Evolutionary conservation across 305 asterid genomes (phyloP).

Genomic region (Fraxinus velutina): DNA sequence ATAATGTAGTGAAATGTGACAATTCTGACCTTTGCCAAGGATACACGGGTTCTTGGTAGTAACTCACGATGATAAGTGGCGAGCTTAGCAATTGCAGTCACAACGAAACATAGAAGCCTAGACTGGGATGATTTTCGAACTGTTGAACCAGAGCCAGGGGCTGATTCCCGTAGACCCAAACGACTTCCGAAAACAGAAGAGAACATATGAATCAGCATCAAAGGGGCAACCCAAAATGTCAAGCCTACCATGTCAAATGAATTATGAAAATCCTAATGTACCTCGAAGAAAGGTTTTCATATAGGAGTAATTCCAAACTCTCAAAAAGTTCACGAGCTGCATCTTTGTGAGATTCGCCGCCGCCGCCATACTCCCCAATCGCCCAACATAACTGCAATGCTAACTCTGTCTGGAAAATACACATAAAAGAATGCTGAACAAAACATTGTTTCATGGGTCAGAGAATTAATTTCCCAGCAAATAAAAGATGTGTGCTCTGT

Average conservation of each 20-base stretch:
- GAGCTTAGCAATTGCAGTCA: constrained; percentile 89
- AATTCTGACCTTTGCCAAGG: constrained; percentile 69
- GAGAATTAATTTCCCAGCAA: constrained; percentile 15
- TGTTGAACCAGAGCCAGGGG: constrained; percentile 59
- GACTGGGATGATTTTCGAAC: constrained; percentile 74
- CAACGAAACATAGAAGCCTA: constrained; percentile 88
- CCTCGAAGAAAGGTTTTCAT: constrained; percentile 90
- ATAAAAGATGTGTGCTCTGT: constrained; percentile 6
- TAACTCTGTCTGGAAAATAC: constrained; percentile 65
- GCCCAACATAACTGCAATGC: constrained; percentile 97
- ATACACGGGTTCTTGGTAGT: constrained; percentile 84
- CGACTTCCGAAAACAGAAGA: constrained; percentile 46
- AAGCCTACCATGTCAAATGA: neutral
- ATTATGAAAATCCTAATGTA: constrained; percentile 25
- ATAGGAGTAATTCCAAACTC: constrained; percentile 80
- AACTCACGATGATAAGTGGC: constrained; percentile 81
- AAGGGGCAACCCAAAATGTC: constrained; percentile 7
- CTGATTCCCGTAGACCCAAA: constrained; percentile 64
- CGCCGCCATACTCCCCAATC: constrained; percentile 93
- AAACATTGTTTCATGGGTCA: neutral
- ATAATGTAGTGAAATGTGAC: neutral
- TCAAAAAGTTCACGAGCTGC: constrained; percentile 93
- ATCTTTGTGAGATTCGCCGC: constrained; percentile 79
- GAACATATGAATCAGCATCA: constrained; percentile 16
- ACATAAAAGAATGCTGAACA: neutral